Evolutionary conservation across 1,284 basidiomycete species (phyloP).

Genomic region (Sphaerobolus stellatus): DNA sequence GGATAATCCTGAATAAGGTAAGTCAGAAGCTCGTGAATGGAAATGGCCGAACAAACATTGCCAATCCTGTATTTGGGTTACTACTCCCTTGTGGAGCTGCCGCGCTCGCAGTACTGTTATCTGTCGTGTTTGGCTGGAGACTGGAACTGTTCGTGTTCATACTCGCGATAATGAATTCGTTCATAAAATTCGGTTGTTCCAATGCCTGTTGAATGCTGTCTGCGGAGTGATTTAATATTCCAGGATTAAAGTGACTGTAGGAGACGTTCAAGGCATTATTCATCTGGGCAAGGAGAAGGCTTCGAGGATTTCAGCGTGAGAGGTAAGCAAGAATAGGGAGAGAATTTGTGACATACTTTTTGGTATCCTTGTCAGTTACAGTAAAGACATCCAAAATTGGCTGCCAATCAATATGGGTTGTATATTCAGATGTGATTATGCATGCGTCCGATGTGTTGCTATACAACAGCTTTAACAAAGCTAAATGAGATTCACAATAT

Average conservation of each 20-base stretch:
- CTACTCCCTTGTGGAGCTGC: constrained; percentile 13
- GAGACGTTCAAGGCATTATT: constrained; percentile 49
- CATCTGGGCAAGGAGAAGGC: constrained; percentile 67
- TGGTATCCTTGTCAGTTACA: constrained; percentile 47
- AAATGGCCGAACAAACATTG: constrained; percentile 54
- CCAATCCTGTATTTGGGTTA: constrained; percentile 59
- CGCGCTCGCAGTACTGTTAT: constrained; percentile 21
- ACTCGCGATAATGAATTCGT: constrained; percentile 67
- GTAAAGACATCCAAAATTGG: constrained; percentile 81
- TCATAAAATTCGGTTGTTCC: constrained; percentile 36
- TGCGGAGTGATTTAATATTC: constrained; percentile 49
- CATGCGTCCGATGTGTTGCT: constrained; percentile 71
- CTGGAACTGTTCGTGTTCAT: constrained; percentile 66
- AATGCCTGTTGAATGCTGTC: constrained; percentile 44
- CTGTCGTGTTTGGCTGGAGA: constrained; percentile 28
- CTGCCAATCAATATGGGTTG: constrained; percentile 61
- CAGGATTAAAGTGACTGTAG: constrained; percentile 58
- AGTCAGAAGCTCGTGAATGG: not conserved
- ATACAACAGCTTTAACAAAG: constrained; percentile 63
- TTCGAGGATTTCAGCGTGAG: constrained; percentile 19
- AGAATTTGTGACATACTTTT: constrained; percentile 34
- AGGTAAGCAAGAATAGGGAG: not conserved
- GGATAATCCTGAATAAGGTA: constrained; percentile 61
- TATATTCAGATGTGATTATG: constrained; percentile 70
- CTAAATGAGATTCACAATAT: constrained; percentile 1